Base-by-base conservation (phyloP, 2,329 filamentous ascomycete genomes). In the Apiospora rasikravindrae region DNA sequence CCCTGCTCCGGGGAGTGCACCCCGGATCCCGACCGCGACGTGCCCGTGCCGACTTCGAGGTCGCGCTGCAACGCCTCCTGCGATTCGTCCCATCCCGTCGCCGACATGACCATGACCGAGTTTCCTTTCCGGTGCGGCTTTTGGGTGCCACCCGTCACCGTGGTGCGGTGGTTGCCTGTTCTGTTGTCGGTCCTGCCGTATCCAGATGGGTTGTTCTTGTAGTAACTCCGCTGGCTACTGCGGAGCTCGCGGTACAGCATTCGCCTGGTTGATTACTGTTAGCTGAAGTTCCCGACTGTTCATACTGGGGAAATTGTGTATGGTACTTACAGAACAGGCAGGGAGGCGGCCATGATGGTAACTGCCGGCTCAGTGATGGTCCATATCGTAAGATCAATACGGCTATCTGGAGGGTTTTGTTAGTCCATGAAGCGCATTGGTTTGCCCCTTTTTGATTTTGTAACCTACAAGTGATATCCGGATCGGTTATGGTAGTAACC, bases 371-470 rank as follows among this genome's bases (percentile, higher is more conserved):
- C 81, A 0, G 79, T 76, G 45, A 82, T 45, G 1, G 80, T 81
- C 81, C 81, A 82, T 6, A 82, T 82, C 0, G 80, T 81, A 5
- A 82, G 73, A 70, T 82, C 80, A 16, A 81, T 77, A 7, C 81
- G 78, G 24, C 80, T 81, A 44, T 79, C 71, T 72, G 49, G 24
- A 42, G 45, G 33, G 19, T 3, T 22, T 26, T 45, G 45, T 69
- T 29, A 69, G 68, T 7, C 22, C 2, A 53, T 3, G 4, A 3
- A 16, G 11, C 1, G 3, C 2, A 10, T 14, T 24, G 1, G 14
- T 37, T 47, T 2, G n/a, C n/a, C n/a, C n/a, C n/a, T n/a, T n/a
- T 37, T 42, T 22, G 6, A 66, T 51, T 6, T 14, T 8, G 42
- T 44, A 10, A 70, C 71, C 37, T 37, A 72, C 71, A 82, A 0